Evolutionary conservation across 2,329 filamentous ascomycete genomes (phyloP).

Genomic region (Cercospora beticola): DNA sequence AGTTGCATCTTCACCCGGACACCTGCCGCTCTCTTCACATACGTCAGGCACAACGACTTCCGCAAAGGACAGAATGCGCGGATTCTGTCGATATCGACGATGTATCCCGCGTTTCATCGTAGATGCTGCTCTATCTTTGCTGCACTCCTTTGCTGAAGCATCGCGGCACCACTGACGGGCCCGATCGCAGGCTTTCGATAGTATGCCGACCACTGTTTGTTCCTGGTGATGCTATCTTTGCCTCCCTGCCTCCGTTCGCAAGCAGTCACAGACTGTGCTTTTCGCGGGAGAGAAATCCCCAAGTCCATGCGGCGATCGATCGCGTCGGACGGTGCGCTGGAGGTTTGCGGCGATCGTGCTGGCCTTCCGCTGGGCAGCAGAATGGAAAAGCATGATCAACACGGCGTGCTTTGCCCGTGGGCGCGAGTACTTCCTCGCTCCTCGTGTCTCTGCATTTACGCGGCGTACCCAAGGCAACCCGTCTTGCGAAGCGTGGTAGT

Average conservation of each 20-base stretch:
- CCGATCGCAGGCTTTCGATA: background rate
- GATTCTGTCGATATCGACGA: conserved; percentile 2
- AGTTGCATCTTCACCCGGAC: background rate
- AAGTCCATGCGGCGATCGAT: background rate
- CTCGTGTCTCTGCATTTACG: too few relatives aligned
- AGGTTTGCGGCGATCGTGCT: background rate
- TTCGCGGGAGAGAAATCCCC: background rate
- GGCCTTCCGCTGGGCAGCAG: background rate
- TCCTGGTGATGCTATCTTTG: background rate
- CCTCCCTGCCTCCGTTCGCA: background rate
- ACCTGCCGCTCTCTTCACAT: background rate
- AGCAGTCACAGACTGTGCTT: background rate
- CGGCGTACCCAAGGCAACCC: too few relatives aligned
- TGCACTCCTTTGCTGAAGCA: background rate
- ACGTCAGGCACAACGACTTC: background rate
- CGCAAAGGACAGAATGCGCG: background rate
- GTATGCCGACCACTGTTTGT: background rate
- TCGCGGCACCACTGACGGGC: background rate
- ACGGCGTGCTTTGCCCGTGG: too few relatives aligned
- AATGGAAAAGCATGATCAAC: too few relatives aligned
- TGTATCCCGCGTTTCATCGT: background rate
- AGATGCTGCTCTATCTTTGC: background rate
- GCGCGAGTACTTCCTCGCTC: too few relatives aligned
- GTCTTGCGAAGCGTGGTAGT: too few relatives aligned
- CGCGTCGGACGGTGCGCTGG: background rate